Conservation (phyloP, 2,329 filamentous ascomycete genomes). For the Colletotrichum gloeosporioides region DNA sequence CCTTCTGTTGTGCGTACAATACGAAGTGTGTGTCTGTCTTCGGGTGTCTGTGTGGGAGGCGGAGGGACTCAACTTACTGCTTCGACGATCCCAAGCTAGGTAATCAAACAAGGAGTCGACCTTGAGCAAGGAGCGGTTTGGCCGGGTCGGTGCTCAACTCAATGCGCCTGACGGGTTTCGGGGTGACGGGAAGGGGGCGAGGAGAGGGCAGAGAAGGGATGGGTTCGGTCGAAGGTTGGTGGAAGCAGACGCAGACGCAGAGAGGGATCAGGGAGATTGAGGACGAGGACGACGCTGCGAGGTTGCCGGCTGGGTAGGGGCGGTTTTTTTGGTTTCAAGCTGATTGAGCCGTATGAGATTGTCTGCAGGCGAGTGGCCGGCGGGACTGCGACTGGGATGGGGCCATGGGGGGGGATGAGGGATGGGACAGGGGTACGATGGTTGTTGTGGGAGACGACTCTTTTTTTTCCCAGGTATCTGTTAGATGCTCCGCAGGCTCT, state of each 20-base stretch:
- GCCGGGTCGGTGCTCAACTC: constrained; percentile 20
- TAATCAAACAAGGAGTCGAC: constrained; percentile 5
- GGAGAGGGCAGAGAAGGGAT: constrained; percentile 6
- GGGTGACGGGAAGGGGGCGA: constrained; percentile 9
- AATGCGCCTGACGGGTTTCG: constrained; percentile 23
- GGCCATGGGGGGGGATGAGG: not conserved
- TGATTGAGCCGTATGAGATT: constrained; percentile 21
- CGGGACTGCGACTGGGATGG: not conserved
- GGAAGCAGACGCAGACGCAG: not conserved
- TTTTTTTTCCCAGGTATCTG: not conserved
- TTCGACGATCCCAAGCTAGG: not conserved
- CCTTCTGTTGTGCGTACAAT: not conserved
- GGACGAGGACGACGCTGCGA: not conserved
- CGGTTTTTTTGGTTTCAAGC: constrained; percentile 18
- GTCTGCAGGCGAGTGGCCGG: constrained; percentile 8
- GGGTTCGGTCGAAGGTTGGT: constrained; percentile 15
- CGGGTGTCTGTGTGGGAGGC: not conserved
- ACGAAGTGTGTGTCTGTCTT: not conserved
- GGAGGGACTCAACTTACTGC: not conserved
- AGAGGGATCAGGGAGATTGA: constrained; percentile 11
- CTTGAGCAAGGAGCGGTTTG: not conserved
- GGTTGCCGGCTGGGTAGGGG: constrained; percentile 12
- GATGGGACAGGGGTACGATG: constrained; percentile 4
- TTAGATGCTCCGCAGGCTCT: not conserved
- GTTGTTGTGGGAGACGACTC: constrained; percentile 6